Conservation (phyloP, 176 grass and related monocot species). For the Olyra latifolia region DNA sequence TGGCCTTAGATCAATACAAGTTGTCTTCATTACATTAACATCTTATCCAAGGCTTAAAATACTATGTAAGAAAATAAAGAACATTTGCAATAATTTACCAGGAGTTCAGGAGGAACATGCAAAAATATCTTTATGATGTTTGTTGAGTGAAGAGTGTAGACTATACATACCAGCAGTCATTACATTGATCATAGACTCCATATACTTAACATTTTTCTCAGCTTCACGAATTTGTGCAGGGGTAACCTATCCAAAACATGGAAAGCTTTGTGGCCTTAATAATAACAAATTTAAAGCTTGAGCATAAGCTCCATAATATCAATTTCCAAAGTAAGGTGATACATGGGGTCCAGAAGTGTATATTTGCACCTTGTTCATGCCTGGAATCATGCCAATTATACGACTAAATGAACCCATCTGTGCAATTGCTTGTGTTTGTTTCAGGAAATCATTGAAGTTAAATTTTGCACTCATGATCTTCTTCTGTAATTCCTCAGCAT, state of each 20-base stretch:
- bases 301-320: background rate
- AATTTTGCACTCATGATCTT: constrained; percentile 96
- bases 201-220: constrained; percentile 81
- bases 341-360: constrained; percentile 20
- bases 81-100: background rate
- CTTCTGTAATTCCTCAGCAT: constrained; percentile 95
- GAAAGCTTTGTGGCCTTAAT: constrained; percentile 2
- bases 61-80: constrained; percentile 7
- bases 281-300: background rate
- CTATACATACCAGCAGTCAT: constrained; percentile 77
- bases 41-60: background rate
- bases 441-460: constrained; percentile 93
- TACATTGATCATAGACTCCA: constrained; percentile 94
- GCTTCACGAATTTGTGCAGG: constrained; percentile 97
- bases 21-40: no score
- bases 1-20: no score
- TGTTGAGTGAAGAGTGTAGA: background rate
- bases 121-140: constrained; percentile 1
- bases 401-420: constrained; percentile 78
- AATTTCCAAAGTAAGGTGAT: constrained; percentile 7
- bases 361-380: constrained; percentile 58
- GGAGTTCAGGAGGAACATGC: constrained; percentile 3
- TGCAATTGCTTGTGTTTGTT: constrained; percentile 78
- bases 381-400: constrained; percentile 62
- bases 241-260: constrained; percentile 61